Evolutionary conservation across 768 basidiomycete genomes (phyloP).

Genomic region (Zangia roseola): DNA sequence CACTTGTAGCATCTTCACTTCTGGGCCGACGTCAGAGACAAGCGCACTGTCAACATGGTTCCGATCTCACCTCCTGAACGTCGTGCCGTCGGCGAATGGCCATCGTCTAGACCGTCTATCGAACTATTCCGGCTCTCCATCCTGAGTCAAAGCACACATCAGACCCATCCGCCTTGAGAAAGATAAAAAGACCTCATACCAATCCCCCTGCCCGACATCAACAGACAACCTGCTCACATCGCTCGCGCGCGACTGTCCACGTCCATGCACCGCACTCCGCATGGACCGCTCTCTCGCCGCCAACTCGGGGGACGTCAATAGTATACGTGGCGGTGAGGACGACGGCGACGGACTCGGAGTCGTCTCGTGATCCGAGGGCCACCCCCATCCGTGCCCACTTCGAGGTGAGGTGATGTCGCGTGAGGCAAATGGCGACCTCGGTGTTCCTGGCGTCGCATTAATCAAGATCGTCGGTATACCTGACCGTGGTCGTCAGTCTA

Average conservation of each 20-base stretch:
- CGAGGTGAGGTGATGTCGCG: constrained; percentile 53
- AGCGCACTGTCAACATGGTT: too few species aligned
- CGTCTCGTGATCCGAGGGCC: constrained; percentile 1
- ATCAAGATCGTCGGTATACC: constrained; percentile 76
- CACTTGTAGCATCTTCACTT: constrained; percentile 47
- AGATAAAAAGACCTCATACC: neutral
- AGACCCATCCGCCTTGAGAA: neutral
- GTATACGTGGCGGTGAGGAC: neutral
- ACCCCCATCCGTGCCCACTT: neutral
- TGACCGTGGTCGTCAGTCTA: constrained; percentile 21
- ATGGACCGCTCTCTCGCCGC: constrained; percentile 37
- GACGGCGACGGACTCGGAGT: constrained; percentile 7
- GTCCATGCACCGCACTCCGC: neutral
- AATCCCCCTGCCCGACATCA: neutral
- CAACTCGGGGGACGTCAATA: constrained; percentile 18
- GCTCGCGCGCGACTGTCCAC: neutral
- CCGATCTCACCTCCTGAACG: neutral
- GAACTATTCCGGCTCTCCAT: neutral
- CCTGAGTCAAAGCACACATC: neutral
- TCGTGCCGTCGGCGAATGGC: neutral
- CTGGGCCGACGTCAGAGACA: neutral
- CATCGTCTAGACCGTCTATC: neutral
- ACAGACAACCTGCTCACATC: neutral
- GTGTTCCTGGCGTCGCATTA: constrained; percentile 28
- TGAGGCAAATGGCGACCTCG: constrained; percentile 45